Conservation (phyloP, 345 rosid genomes). For the Clarkia xantiana region DNA sequence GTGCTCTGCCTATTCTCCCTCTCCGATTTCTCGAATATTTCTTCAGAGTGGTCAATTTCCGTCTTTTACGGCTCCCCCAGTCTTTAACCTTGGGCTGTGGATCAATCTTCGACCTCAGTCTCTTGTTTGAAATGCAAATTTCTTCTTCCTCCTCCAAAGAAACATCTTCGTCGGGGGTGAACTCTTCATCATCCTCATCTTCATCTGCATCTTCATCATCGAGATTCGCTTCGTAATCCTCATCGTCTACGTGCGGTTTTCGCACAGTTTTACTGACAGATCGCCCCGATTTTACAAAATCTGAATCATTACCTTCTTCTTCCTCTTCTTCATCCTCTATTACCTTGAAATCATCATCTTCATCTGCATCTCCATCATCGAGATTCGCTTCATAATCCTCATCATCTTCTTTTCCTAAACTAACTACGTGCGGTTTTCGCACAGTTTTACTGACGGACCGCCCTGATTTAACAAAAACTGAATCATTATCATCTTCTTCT, state of each 20-base stretch:
- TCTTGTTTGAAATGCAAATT: constrained; percentile 15
- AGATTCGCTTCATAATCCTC: constrained; percentile 19
- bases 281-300: constrained; percentile 15
- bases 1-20: constrained; percentile 22
- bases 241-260: constrained; percentile 17
- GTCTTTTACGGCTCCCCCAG: constrained; percentile 4
- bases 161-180: constrained; percentile 50
- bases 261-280: constrained; percentile 8
- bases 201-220: constrained; percentile 23
- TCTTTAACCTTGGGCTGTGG: too few relatives aligned
- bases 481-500: constrained; percentile 14
- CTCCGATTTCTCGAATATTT: constrained; percentile 26
- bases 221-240: constrained; percentile 18
- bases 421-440: constrained; percentile 13
- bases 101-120: constrained; percentile 9
- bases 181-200: constrained; percentile 29
- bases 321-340: constrained; percentile 5
- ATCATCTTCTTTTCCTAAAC: constrained; percentile 13
- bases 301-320: constrained; percentile 14
- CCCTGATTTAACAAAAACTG: constrained; percentile 18
- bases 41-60: constrained; percentile 14
- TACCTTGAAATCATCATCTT: not conserved
- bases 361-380: constrained; percentile 11
- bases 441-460: constrained; percentile 7
- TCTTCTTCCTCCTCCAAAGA: constrained; percentile 66